Evolutionary conservation across 2,329 filamentous ascomycete species (phyloP).

Genomic region (Truncatella angustata): DNA sequence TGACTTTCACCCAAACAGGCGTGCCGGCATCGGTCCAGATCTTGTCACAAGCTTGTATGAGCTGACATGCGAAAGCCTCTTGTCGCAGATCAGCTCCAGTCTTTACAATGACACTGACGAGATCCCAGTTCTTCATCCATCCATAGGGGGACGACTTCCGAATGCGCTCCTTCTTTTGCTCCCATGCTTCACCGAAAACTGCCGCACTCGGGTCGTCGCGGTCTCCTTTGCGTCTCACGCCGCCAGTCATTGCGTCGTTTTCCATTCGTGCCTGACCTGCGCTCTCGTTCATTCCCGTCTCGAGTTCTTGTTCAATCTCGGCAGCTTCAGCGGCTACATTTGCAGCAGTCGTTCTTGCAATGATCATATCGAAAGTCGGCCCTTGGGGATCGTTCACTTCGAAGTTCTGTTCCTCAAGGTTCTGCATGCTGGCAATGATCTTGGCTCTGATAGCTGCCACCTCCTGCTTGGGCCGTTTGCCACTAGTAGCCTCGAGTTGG

Average conservation of each 20-base stretch:
- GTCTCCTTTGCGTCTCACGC: conserved; percentile 76
- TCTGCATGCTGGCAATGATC: conserved; percentile 90
- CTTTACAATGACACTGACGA: conserved; percentile 85
- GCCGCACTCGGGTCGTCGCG: conserved; percentile 83
- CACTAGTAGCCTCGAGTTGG: conserved; percentile 76
- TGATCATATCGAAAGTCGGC: conserved; percentile 79
- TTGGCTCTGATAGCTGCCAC: conserved; percentile 81
- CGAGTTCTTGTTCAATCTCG: conserved; percentile 36
- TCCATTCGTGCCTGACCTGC: conserved; percentile 83
- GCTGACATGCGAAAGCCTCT: conserved; percentile 83
- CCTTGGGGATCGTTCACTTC: conserved; percentile 69
- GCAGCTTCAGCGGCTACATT: conserved; percentile 36
- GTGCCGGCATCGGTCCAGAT: conserved; percentile 75
- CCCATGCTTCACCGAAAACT: conserved; percentile 85
- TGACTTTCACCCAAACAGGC: conserved; percentile 84
- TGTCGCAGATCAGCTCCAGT: conserved; percentile 80
- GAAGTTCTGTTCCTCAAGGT: conserved; percentile 80
- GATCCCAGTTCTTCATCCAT: conserved; percentile 88
- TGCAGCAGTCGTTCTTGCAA: conserved; percentile 65
- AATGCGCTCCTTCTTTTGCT: conserved; percentile 79
- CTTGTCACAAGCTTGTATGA: conserved; percentile 77
- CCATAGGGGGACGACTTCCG: conserved; percentile 81
- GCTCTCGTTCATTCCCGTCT: conserved; percentile 60
- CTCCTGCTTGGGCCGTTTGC: conserved; percentile 76
- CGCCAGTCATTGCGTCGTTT: conserved; percentile 84